Base-by-base conservation (phyloP, 768 basidiomycete species). In the Punctularia strigosozonata region DNA sequence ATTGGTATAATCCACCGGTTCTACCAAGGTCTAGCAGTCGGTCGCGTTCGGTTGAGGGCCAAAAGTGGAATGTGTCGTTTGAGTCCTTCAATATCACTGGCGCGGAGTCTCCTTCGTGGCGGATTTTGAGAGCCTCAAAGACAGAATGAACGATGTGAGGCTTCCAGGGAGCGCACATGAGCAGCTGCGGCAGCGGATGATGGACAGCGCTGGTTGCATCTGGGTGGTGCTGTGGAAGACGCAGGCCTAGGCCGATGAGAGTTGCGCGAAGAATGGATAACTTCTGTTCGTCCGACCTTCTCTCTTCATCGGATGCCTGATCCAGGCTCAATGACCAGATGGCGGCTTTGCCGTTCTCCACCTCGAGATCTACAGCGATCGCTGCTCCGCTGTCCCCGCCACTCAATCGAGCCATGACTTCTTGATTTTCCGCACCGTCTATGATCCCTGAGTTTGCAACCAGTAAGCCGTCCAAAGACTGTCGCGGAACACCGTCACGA, bases 61-160 rank as follows among this genome's bases (percentile, higher is more conserved):
- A 69, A 45, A 88, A 77, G 21, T 59, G 58, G 54, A 89, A 85
- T 2, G 69, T 74, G 52, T 97, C 86, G 39, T 77, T 77, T 2
- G 62, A 60, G 49, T 88, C 89, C 43, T 71, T 57, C 47, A 87
- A 66, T 0, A 65, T 40, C 26, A 50, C 55, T 8, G 61, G 50
- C 26, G 47, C 44, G 4, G 53, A 50, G 4, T 23, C 40, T 4
- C 45, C 26, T 20, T 32, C 36, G 10, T 31, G 41, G 10, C 60
- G 49, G 15, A 58, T 32, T 1, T 37, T 40, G 4, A 75, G 45
- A 2, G 61, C 53, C 32, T 62, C 48, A 15, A 69, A 49, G 15
- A 72, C 57, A 6, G 49, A 50, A 12, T 62, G 45, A 10, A 77
- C 59, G 15, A 70, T 58, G 12, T 52, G 47, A 0, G 62, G 61